A percentile compares a stretch with the other conserved stretches of the same genome.
phyloP scores from a whole-genome alignment of 345 rosid species.

The Luvunga scandens region DNA sequence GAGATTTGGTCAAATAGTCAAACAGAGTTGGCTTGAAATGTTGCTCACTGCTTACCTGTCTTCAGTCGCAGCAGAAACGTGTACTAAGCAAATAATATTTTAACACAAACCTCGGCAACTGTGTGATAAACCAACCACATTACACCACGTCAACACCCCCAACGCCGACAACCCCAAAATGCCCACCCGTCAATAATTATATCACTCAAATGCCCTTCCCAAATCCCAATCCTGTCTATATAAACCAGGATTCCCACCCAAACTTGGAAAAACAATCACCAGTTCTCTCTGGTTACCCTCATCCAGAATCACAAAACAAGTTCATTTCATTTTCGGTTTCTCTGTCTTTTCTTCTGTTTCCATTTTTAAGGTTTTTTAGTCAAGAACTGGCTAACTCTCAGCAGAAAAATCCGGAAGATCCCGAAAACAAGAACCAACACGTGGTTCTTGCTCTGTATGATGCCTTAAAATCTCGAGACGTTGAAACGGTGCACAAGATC shows the following conservation, averaged over 20 bases:
- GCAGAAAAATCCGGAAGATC: constrained; percentile 55
- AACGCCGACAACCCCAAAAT: background rate
- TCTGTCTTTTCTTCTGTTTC: background rate
- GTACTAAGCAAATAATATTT: background rate
- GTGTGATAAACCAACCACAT: background rate
- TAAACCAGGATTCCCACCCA: background rate
- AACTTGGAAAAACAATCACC: background rate
- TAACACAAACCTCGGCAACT: background rate
- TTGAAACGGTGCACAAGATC: constrained; percentile 62
- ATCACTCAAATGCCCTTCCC: background rate
- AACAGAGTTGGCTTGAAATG: constrained; percentile 12
- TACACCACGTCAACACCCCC: background rate
- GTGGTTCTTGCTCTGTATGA: constrained; percentile 91
- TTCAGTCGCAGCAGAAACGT: background rate
- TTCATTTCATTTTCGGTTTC: background rate
- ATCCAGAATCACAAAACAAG: background rate
- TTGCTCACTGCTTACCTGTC: background rate
- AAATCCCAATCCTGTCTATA: constrained; percentile 15
- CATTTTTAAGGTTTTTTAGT: background rate
- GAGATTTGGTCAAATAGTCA: constrained; percentile 5
- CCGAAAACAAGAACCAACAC: constrained; percentile 50
- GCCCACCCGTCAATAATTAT: background rate
- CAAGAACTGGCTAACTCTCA: constrained; percentile 76
- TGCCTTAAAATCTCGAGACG: constrained; percentile 80
- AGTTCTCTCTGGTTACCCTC: constrained; percentile 7